These are phyloP conservation scores for Kodamaea plutei DNA, from an alignment of 1,139 yeast genomes.

Conservation along the genomic window DNA sequence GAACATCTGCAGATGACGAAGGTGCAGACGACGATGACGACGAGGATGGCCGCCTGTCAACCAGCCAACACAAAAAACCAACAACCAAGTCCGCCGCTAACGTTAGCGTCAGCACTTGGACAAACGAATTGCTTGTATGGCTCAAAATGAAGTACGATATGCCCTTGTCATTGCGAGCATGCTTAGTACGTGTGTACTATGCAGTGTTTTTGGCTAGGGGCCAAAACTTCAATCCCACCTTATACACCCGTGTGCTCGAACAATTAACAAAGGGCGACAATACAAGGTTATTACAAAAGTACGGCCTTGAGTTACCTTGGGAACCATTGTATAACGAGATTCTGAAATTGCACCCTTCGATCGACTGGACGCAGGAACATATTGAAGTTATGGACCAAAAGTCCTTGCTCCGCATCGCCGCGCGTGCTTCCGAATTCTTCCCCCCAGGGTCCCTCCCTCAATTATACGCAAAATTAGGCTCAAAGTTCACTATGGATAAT, in stretches of 20 bases:
- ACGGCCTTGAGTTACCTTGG: conserved; percentile 52
- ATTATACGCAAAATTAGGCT: conserved; percentile 34
- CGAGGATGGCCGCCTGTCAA: conserved; percentile 37
- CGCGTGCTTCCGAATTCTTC: conserved; percentile 46
- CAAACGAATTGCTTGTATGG: conserved; percentile 81
- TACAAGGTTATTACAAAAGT: conserved; percentile 27
- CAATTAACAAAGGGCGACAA: conserved; percentile 50
- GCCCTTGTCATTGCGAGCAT: conserved; percentile 62
- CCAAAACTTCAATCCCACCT: conserved; percentile 58
- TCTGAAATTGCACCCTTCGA: conserved; percentile 28
- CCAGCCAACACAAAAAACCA: conserved; percentile 51
- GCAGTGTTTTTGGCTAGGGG: conserved; percentile 73
- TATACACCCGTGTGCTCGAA: conserved; percentile 65
- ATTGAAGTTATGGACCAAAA: conserved; percentile 42
- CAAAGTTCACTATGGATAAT: conserved; percentile 54
- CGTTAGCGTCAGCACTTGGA: conserved; percentile 79
- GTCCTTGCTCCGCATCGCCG: conserved; percentile 42
- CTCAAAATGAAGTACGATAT: conserved; percentile 75
- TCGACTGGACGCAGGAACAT: conserved; percentile 27
- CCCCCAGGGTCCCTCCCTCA: conserved; percentile 33
- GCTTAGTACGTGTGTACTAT: conserved; percentile 68
- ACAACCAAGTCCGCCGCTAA: conserved; percentile 65
- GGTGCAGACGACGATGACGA: conserved; percentile 27
- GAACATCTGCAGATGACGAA: conserved; percentile 24
- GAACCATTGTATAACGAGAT: conserved; percentile 40